Percentiles rank a stretch among this genome's conserved stretches.
phyloP scores from a whole-genome alignment of 129 eudicot genomes.

The Logfia minima region DNA sequence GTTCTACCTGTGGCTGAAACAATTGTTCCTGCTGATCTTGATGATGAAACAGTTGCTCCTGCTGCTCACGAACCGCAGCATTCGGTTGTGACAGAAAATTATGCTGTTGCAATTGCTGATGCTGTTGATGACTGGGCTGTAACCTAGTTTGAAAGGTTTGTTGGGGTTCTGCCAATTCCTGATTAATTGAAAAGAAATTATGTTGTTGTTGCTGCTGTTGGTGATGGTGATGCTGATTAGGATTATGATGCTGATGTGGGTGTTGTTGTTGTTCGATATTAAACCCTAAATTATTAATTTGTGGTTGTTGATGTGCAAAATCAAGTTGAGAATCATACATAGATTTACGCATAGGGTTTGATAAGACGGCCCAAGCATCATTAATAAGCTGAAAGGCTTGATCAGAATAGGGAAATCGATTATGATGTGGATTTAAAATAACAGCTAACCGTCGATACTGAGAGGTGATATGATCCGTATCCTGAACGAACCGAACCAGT shows the following conservation, averaged over 20 bases:
- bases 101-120: constrained; percentile 32
- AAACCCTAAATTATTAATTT: constrained; percentile 35
- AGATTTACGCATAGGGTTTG: constrained; percentile 62
- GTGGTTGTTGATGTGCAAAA: constrained; percentile 31
- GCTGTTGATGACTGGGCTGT: constrained; percentile 31
- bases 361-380: constrained; percentile 73
- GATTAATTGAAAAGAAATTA: constrained; percentile 37
- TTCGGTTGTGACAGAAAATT: constrained; percentile 31
- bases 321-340: constrained; percentile 59
- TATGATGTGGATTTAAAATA: constrained; percentile 39
- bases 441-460: constrained; percentile 68
- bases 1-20: constrained; percentile 27
- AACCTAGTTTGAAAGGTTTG: constrained; percentile 29
- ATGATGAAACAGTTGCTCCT: neutral
- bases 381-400: constrained; percentile 65
- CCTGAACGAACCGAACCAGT: constrained; percentile 51
- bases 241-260: constrained; percentile 36
- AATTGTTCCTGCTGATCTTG: neutral
- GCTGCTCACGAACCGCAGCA: neutral
- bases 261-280: constrained; percentile 38
- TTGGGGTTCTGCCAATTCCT: constrained; percentile 19
- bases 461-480: constrained; percentile 53
- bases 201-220: constrained; percentile 32
- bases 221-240: constrained; percentile 28
- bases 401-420: constrained; percentile 57